A percentile compares a stretch with the other conserved stretches of the same genome.
phyloP scores from a whole-genome alignment of 169 alveolate genomes.

The Eimeria mitis region DNA sequence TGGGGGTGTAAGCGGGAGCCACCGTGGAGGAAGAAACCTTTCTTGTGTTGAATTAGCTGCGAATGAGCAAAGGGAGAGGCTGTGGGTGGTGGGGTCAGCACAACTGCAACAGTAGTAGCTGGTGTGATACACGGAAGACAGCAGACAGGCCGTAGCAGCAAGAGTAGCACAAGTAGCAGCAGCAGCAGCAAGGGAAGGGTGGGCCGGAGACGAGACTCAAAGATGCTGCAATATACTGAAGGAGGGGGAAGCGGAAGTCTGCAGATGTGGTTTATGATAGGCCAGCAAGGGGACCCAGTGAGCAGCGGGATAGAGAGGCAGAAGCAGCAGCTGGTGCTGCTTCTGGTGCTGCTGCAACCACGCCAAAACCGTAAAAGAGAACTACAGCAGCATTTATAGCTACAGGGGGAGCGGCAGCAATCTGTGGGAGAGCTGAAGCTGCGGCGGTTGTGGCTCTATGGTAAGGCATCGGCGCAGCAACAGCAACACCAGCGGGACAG shows the following conservation, averaged over 20 bases:
- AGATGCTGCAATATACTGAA: too few species aligned
- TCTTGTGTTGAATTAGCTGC: not conserved
- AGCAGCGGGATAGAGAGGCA: not conserved
- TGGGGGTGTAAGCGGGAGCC: not conserved
- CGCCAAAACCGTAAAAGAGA: not conserved
- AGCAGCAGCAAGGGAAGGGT: not conserved
- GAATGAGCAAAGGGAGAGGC: not conserved
- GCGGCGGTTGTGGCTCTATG: not conserved
- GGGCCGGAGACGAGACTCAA: not conserved
- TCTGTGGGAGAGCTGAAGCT: not conserved
- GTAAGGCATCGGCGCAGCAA: not conserved
- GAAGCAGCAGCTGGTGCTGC: too few species aligned
- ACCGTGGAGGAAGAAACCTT: not conserved
- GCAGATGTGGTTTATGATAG: too few species aligned
- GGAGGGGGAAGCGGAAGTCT: not conserved
- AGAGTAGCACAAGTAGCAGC: not conserved
- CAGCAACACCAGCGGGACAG: constrained; percentile 5
- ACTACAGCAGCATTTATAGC: not conserved
- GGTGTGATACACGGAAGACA: not conserved
- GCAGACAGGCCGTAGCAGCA: not conserved
- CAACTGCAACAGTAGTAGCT: not conserved
- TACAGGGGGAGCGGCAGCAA: not conserved
- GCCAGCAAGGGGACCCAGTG: too few species aligned
- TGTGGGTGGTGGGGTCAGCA: not conserved
- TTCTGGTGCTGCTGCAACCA: not conserved